A percentile compares a stretch with the other conserved stretches of the same genome.
These are phyloP conservation scores for Solanum chilense DNA, from an alignment of 257 asterid genomes.

Conservation along the genomic window DNA sequence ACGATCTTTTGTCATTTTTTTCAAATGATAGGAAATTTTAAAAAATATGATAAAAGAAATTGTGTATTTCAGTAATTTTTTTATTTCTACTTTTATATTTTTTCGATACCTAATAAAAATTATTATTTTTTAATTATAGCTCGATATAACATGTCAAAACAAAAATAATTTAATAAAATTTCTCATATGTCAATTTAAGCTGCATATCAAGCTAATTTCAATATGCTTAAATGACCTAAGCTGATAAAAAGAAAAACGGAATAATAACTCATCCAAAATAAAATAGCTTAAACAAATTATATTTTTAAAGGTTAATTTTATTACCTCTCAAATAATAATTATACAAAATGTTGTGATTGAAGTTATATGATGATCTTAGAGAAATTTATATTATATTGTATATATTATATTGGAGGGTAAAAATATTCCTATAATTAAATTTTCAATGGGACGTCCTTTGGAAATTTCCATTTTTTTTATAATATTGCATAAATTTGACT, in stretches of 20 bases:
- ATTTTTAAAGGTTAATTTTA: background rate
- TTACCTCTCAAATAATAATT: background rate
- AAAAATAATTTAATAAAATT: too few relatives aligned
- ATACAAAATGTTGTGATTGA: background rate
- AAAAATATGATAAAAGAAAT: too few relatives aligned
- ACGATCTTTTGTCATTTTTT: rapidly evolving
- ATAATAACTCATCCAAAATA: background rate
- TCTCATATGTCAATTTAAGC: background rate
- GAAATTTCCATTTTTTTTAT: too few relatives aligned
- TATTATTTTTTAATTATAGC: too few relatives aligned
- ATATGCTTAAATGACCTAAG: background rate
- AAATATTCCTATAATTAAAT: too few relatives aligned
- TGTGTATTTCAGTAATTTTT: too few relatives aligned
- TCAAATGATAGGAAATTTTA: too few relatives aligned
- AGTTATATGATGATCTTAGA: background rate
- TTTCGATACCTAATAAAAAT: too few relatives aligned
- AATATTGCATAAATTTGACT: too few relatives aligned
- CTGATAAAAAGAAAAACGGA: rapidly evolving
- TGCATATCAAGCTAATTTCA: background rate
- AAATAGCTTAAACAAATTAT: rapidly evolving
- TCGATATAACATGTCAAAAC: background rate
- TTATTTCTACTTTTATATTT: too few relatives aligned
- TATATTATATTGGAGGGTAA: too few relatives aligned
- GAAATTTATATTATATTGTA: background rate
- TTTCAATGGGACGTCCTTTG: too few relatives aligned